A percentile compares a stretch with the other conserved stretches of the same genome.
These are phyloP conservation scores for Articulospora tetracladia DNA, from an alignment of 495 filamentous ascomycete genomes.

Conservation along the genomic window DNA sequence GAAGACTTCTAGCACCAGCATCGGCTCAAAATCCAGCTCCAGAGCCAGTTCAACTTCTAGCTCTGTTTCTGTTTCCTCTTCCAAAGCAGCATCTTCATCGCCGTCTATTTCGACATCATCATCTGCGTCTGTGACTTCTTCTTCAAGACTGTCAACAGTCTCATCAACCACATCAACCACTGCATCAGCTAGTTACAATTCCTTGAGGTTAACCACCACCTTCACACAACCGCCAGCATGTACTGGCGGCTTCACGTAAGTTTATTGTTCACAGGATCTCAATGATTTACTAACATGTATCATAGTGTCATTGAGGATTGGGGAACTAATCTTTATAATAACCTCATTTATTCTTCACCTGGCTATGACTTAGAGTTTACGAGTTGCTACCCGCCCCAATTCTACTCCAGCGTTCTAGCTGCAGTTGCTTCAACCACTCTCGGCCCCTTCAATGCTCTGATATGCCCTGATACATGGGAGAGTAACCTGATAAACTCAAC, in stretches of 20 bases:
- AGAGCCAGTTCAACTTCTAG: background rate
- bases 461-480: background rate
- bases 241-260: slow-evolving; percentile 1
- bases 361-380: background rate
- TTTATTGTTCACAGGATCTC: background rate
- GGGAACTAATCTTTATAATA: background rate
- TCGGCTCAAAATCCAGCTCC: background rate
- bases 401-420: slow-evolving; percentile 2
- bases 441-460: background rate
- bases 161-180: background rate
- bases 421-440: background rate
- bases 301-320: background rate
- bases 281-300: background rate
- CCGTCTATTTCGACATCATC: background rate
- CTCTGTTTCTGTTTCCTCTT: background rate
- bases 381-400: background rate
- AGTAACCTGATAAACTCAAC: background rate
- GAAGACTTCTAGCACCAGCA: background rate
- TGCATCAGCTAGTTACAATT: background rate
- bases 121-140: background rate
- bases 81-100: background rate
- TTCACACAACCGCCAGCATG: slow-evolving; percentile 1
- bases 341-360: background rate
- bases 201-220: background rate
- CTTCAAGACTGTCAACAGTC: background rate